Base-by-base conservation (phyloP, 2,329 filamentous ascomycete genomes). In the Arthrobotrys musiformis region DNA sequence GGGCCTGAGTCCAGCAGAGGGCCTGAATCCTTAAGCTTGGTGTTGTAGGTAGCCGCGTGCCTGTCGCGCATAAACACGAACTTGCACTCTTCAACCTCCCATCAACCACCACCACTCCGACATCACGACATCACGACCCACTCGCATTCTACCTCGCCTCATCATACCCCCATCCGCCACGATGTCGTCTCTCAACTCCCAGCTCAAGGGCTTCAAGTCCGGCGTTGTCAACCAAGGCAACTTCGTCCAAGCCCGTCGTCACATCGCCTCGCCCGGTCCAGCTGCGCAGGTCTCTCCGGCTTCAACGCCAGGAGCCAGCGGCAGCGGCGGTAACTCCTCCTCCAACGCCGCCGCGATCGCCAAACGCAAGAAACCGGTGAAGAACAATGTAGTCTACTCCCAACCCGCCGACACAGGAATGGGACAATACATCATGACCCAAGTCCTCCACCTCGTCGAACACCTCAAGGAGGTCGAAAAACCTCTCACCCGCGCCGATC, bases 391-490 rank as follows among this genome's bases (percentile, higher is more conserved):
- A 11, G 86, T 92, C 64, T 94, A 90, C 84, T 94, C 92, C 69
- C 92, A 94, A 84, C 92, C 92, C 19, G 88, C 88, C 79, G 90
- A 91, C 81, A 92, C 90, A 15, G 92, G 90, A 63, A 79, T 78
- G 75, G 93, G 93, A 80, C 87, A 87, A 76, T 91, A 94, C 83
- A 90, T 95, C 83, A 90, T 93, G 86, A 96, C 93, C 11, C 92
- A 97, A 83, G 90, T 97, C 82, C 89, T 91, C 72, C 97, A 93
- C 84, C 93, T 93, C 19, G 90, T 97, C 82, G 90, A 94, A 79
- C 92, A 93, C 82, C 89, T 97, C 75, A 91, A 91, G 84, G 89
- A 89, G 79, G 90, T 90, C 82, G 90, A 91, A 82, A 88, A 72
- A 11, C 79, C 81, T 9, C 78, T 81, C 30, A 80, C 79, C 8